Percentiles rank a stretch among this genome's conserved stretches.
These are phyloP conservation scores for Botrytis cinerea DNA, from an alignment of 2,329 filamentous ascomycete species.

Conservation along the genomic window DNA sequence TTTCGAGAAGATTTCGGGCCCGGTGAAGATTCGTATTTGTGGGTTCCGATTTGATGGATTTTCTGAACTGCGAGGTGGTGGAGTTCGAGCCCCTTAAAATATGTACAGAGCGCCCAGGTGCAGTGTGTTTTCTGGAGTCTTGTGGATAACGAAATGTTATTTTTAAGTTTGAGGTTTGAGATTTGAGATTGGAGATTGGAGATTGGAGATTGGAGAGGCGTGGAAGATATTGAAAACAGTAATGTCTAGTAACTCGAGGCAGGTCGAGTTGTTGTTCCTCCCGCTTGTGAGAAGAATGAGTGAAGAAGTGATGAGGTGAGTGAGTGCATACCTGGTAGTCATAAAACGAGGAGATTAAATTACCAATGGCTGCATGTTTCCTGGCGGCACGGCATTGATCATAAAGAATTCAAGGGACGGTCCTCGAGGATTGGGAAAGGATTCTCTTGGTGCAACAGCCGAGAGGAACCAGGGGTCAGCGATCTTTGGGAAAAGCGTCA, in stretches of 20 bases:
- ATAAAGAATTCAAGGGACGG: background rate
- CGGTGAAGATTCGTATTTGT: slow-evolving; percentile 1
- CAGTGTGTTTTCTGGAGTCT: background rate
- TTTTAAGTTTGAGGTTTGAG: slow-evolving; percentile 9
- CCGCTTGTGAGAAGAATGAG: background rate
- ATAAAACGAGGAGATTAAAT: background rate
- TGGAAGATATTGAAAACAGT: background rate
- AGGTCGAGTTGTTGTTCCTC: background rate
- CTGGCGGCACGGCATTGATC: slow-evolving; percentile 6
- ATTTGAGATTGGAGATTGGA: too few species aligned
- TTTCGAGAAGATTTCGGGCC: slow-evolving; percentile 8
- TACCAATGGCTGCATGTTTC: background rate
- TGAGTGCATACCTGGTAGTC: background rate
- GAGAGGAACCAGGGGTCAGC: slow-evolving; percentile 5
- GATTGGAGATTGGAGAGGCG: too few species aligned
- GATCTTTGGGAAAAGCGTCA: slow-evolving; percentile 5
- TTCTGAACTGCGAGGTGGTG: background rate
- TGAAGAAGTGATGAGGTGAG: background rate
- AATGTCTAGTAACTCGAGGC: slow-evolving; percentile 1
- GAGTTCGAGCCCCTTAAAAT: slow-evolving; percentile 11
- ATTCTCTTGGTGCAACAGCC: background rate
- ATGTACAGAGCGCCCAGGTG: background rate
- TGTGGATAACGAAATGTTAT: slow-evolving; percentile 3
- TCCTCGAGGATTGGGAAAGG: background rate
- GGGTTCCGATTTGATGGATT: slow-evolving; percentile 10